phyloP scores from a whole-genome alignment of 176 grass and related monocot genomes.

The Raddia guianensis region DNA sequence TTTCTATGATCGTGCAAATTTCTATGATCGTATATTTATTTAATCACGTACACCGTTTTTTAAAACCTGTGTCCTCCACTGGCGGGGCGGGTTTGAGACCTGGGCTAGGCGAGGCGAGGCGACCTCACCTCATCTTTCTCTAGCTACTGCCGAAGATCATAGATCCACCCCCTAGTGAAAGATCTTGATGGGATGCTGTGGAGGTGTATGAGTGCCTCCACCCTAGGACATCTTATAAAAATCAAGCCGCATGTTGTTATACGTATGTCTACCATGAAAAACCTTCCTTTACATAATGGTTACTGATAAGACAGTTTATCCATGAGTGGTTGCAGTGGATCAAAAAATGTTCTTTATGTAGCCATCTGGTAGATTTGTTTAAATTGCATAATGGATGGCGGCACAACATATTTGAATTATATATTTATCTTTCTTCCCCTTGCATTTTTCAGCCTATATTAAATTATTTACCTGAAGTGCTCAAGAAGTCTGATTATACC shows the following conservation, averaged over 20 bases:
- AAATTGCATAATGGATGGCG: background rate
- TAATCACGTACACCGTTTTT: no score
- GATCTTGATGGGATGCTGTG: background rate
- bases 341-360: constrained; percentile 2
- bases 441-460: constrained; percentile 35
- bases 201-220: background rate
- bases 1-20: no score
- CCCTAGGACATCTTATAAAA: background rate
- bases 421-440: background rate
- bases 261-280: background rate
- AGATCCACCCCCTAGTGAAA: background rate
- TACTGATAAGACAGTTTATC: background rate
- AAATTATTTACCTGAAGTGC: background rate
- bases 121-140: no score
- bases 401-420: background rate
- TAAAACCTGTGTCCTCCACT: no score
- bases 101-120: no score
- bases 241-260: background rate
- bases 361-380: background rate
- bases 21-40: no score
- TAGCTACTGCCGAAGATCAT: no score
- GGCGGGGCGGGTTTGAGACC: no score
- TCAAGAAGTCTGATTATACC: background rate
- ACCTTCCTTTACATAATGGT: background rate
- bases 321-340: constrained; percentile 4